These are phyloP conservation scores for Middelhovenomyces tepae DNA, from an alignment of 805 yeast species.

Conservation along the genomic window DNA sequence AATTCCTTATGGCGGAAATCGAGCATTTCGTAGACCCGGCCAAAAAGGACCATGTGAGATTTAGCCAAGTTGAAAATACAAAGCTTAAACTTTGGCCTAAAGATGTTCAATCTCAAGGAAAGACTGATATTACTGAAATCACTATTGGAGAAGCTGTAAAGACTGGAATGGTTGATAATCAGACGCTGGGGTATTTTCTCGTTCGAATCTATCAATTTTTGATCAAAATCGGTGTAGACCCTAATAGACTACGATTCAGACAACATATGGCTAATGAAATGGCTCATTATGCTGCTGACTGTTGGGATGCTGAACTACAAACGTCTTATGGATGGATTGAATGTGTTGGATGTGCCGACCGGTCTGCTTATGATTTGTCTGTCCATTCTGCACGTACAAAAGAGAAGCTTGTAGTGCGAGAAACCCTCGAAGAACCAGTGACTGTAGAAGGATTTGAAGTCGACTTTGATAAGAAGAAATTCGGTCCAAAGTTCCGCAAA, in stretches of 20 bases:
- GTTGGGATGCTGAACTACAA: constrained; percentile 98
- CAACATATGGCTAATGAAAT: constrained; percentile 98
- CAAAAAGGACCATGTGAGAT: constrained; percentile 74
- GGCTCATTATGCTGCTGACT: constrained; percentile 99
- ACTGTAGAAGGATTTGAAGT: constrained; percentile 77
- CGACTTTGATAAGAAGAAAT: constrained; percentile 85
- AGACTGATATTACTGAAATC: constrained; percentile 52
- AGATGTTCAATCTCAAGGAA: constrained; percentile 80
- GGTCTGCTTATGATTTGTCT: constrained; percentile 94
- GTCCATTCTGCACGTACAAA: constrained; percentile 94
- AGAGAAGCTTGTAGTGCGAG: constrained; percentile 91
- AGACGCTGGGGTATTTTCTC: constrained; percentile 93
- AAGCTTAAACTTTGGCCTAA: constrained; percentile 75
- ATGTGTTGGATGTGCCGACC: constrained; percentile 99
- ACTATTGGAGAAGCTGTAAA: constrained; percentile 87
- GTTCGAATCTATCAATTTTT: constrained; percentile 87
- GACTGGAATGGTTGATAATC: constrained; percentile 84
- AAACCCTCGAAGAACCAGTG: constrained; percentile 75
- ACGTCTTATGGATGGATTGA: constrained; percentile 99
- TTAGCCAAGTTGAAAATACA: constrained; percentile 64
- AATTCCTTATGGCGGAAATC: constrained; percentile 98
- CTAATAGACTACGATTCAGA: constrained; percentile 80
- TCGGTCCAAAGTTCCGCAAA: constrained; percentile 96
- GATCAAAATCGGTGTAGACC: constrained; percentile 82
- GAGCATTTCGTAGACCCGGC: constrained; percentile 96